These are phyloP conservation scores for Pseudophaeomoniella oleicola DNA, from an alignment of 2,329 filamentous ascomycete species.

Conservation along the genomic window DNA sequence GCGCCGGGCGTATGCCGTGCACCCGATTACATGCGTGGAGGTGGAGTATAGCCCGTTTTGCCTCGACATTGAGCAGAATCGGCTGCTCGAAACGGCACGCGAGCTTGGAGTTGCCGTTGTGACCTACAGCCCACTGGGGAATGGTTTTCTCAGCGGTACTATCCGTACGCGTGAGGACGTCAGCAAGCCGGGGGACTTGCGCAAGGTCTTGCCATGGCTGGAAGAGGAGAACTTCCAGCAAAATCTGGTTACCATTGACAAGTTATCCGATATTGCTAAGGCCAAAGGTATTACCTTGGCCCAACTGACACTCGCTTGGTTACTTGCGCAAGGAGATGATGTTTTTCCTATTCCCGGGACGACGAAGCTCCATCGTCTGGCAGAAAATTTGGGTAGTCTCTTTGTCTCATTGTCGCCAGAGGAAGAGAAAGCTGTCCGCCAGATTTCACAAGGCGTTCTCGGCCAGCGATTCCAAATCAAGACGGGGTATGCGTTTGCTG, in stretches of 20 bases:
- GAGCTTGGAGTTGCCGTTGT: conserved; percentile 25
- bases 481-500: too few species aligned
- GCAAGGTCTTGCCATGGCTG: conserved; percentile 33
- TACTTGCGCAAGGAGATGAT: conserved; percentile 44
- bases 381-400: conserved; percentile 23
- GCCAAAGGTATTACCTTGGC: conserved; percentile 39
- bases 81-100: conserved; percentile 14
- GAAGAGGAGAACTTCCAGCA: conserved; percentile 37
- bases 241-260: conserved; percentile 40
- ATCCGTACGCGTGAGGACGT: conserved; percentile 25
- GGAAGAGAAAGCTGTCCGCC: conserved; percentile 19
- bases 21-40: conserved; percentile 38
- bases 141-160: conserved; percentile 28
- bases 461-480: too few species aligned
- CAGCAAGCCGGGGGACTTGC: conserved; percentile 29
- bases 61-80: conserved; percentile 30
- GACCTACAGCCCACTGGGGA: conserved; percentile 26
- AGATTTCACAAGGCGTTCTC: conserved; percentile 10
- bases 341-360: conserved; percentile 47
- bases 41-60: conserved; percentile 38
- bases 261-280: conserved; percentile 33
- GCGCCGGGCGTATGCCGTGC: conserved; percentile 32
- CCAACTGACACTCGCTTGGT: conserved; percentile 49
- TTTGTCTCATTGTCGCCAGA: conserved; percentile 11
- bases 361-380: conserved; percentile 29